Base-by-base conservation (phyloP, 2,329 filamentous ascomycete genomes). In the Fusarium caatingaense region DNA sequence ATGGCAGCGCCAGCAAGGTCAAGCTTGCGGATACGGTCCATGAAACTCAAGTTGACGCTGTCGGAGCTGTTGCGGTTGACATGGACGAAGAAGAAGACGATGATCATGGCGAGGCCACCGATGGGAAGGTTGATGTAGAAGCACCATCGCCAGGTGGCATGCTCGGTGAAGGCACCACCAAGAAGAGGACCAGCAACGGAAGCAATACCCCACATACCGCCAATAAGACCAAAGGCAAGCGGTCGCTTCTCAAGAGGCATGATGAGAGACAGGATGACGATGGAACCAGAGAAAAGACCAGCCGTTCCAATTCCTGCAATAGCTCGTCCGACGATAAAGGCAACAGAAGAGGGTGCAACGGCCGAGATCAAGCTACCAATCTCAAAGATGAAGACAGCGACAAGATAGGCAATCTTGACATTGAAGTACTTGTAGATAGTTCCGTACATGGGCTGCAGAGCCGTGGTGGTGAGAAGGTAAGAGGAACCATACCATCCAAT, bases 151-250 rank as follows among this genome's bases (percentile, higher is more conserved):
- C 85, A 87, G 11, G 83, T 83, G 5, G 80, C 77, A 23, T 83
- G 78, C 28, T 86, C 81, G 3, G 85, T 84, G 41, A 87, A 85
- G 9, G 76, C 84, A 21, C 85, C 85, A 8, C 85, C 85, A 8
- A 86, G 77, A 16, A 87, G 74, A 10, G 85, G 85, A 0, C 85
- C 85, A 5, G 82, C 82, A 9, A 87, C 84, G 28, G 78, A 81
- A 44, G 86, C 86, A 51, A 89, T 82, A 18, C 87, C 87, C 77
- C 84, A 89, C 80, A 88, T 86, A 51, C 81, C 84, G 13, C 84
- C 85, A 42, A 88, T 81, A 42, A 88, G 74, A 27, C 86, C 87
- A 56, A 87, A 87, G 25, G 84, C 86, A 30, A 86, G 76, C 10
- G 84, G 87, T 32, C 87, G 80, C 71, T 87, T 85, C 10, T 83